These are phyloP conservation scores for Cyclocybe aegerita DNA, from an alignment of 768 basidiomycete genomes.

Conservation along the genomic window DNA sequence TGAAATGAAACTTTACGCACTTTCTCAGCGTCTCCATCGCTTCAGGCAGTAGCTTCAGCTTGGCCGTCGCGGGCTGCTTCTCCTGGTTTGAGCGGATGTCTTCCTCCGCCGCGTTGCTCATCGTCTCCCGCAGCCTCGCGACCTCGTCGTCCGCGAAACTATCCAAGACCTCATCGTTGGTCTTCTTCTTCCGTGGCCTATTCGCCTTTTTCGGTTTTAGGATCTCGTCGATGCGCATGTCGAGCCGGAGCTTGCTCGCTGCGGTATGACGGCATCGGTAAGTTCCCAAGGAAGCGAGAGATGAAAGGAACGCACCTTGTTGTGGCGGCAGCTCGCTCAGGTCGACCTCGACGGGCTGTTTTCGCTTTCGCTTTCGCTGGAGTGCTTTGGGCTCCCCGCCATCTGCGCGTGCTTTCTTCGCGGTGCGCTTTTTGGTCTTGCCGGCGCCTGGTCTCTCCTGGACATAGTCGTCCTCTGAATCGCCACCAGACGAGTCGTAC, in stretches of 20 bases:
- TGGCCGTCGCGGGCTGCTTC: conserved; percentile 79
- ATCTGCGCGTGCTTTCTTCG: conserved; percentile 25
- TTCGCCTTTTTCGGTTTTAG: conserved; percentile 75
- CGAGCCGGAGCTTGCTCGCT: conserved; percentile 79
- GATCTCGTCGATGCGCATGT: conserved; percentile 85
- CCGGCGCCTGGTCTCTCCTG: conserved; percentile 30
- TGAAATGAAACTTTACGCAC: conserved; percentile 36
- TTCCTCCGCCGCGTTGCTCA: conserved; percentile 83
- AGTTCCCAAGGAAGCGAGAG: conserved; percentile 4
- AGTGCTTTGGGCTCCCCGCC: conserved; percentile 28
- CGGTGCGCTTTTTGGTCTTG: conserved; percentile 33
- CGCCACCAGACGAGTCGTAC: conserved; percentile 48
- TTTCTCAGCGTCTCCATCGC: conserved; percentile 94
- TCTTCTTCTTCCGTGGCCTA: conserved; percentile 70
- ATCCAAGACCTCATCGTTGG: conserved; percentile 82
- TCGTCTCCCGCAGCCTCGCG: conserved; percentile 80
- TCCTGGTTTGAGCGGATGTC: conserved; percentile 80
- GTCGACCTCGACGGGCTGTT: conserved; percentile 61
- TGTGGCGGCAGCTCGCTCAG: conserved; percentile 71
- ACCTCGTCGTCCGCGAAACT: conserved; percentile 90
- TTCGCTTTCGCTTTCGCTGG: conserved; percentile 54
- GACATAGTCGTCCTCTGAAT: conserved; percentile 52
- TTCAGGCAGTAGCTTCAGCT: conserved; percentile 81
- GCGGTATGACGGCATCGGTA: conserved; percentile 3
- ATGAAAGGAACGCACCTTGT: conserved; percentile 51